phyloP scores from a whole-genome alignment of 2,329 filamentous ascomycete species.

The Coleophoma cylindrospora region DNA sequence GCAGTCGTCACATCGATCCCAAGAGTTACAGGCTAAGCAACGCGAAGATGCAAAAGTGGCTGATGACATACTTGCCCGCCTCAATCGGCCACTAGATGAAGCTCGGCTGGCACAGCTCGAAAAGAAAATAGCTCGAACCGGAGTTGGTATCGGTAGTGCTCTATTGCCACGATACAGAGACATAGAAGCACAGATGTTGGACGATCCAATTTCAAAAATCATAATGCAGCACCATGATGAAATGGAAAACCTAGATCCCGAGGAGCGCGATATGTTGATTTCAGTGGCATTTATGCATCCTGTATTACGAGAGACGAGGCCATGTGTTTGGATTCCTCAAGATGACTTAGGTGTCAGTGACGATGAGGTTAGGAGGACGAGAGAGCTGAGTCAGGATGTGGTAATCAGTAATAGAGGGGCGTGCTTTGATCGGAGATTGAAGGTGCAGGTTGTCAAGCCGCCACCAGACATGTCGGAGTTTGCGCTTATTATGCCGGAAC shows the following conservation, averaged over 20 bases:
- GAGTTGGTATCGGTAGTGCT: slow-evolving; percentile 4
- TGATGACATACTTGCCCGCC: slow-evolving; percentile 11
- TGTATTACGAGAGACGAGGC: slow-evolving; percentile 74
- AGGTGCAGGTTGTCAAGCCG: slow-evolving; percentile 23
- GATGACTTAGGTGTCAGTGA: slow-evolving; percentile 85
- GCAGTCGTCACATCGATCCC: slow-evolving; percentile 59
- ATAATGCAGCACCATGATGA: slow-evolving; percentile 59
- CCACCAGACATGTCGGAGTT: slow-evolving; percentile 26
- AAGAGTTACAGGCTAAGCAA: slow-evolving; percentile 51
- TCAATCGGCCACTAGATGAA: slow-evolving; percentile 14
- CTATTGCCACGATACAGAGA: slow-evolving; percentile 42
- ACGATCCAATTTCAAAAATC: slow-evolving; percentile 15
- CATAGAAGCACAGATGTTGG: slow-evolving; percentile 65
- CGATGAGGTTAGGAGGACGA: slow-evolving; percentile 78
- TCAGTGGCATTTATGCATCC: slow-evolving; percentile 85
- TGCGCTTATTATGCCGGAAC: slow-evolving; percentile 21
- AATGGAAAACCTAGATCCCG: slow-evolving; percentile 85
- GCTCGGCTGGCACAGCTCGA: slow-evolving; percentile 12
- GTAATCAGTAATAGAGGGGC: slow-evolving; percentile 93
- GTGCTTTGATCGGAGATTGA: slow-evolving; percentile 71
- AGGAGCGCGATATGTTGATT: slow-evolving; percentile 81
- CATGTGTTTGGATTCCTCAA: slow-evolving; percentile 86
- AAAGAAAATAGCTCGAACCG: slow-evolving; percentile 6
- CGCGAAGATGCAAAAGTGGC: slow-evolving; percentile 31
- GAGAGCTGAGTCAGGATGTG: slow-evolving; percentile 51